phyloP scores from a whole-genome alignment of 1,284 basidiomycete species.

The Cerioporus squamosus region DNA sequence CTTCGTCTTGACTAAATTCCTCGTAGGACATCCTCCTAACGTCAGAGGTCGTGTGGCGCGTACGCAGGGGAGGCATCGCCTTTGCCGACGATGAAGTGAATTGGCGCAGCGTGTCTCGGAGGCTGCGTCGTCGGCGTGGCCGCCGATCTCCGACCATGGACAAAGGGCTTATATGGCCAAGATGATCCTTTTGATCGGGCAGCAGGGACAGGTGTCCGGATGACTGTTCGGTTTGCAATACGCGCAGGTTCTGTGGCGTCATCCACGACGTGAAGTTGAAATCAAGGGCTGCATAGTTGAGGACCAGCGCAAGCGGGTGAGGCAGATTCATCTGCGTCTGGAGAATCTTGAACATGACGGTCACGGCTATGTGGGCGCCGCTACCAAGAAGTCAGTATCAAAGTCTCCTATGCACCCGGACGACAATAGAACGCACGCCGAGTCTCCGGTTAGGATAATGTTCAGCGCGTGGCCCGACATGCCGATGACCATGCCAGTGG shows the following conservation, averaged over 20 bases:
- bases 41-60: constrained; percentile 20
- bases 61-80: constrained; percentile 24
- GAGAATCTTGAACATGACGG: constrained; percentile 83
- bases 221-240: constrained; percentile 84
- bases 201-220: constrained; percentile 72
- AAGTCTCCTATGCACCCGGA: constrained; percentile 5
- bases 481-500: constrained; percentile 81
- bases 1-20: constrained; percentile 23
- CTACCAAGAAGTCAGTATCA: constrained; percentile 43
- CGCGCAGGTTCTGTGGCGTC: constrained; percentile 84
- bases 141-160: constrained; percentile 80
- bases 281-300: constrained; percentile 85
- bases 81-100: constrained; percentile 30
- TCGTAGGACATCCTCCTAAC: constrained; percentile 1
- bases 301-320: constrained; percentile 80
- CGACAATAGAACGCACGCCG: constrained; percentile 69
- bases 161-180: constrained; percentile 85
- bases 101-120: constrained; percentile 50
- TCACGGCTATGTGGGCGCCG: constrained; percentile 84
- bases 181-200: constrained; percentile 85
- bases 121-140: constrained; percentile 50
- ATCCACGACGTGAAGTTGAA: constrained; percentile 99
- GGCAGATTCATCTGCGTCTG: constrained; percentile 63
- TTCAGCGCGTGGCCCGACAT: constrained; percentile 81
- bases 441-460: constrained; percentile 86